A percentile compares a stretch with the other conserved stretches of the same genome.
phyloP scores from a whole-genome alignment of 1,139 yeast species.

The Geotrichum europaeum region DNA sequence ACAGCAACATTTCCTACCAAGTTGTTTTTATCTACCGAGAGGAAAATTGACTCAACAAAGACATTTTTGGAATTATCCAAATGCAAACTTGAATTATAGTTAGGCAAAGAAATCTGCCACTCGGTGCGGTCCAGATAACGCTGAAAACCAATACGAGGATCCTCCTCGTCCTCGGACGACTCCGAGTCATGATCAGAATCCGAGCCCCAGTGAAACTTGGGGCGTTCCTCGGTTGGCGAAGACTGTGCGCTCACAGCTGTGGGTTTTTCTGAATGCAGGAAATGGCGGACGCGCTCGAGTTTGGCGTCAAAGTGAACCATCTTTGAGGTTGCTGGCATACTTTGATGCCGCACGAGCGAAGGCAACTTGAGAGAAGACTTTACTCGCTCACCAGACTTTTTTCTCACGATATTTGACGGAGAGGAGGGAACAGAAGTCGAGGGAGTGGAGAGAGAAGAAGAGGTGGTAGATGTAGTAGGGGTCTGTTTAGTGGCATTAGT shows the following conservation, averaged over 20 bases:
- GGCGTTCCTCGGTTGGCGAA: conserved; percentile 39
- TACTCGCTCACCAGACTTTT: conserved; percentile 75
- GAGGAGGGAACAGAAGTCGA: conserved; percentile 1
- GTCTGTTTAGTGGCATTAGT: conserved; percentile 4
- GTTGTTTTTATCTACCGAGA: conserved; percentile 50
- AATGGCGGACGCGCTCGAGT: conserved; percentile 62
- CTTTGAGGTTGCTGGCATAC: conserved; percentile 72
- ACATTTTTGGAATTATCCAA: conserved; percentile 34
- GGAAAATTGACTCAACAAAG: conserved; percentile 58
- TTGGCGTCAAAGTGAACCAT: conserved; percentile 73
- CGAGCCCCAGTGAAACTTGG: conserved; percentile 31
- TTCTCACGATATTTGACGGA: conserved; percentile 45
- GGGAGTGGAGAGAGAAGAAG: background rate
- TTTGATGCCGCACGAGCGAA: conserved; percentile 46
- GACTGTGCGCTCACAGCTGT: conserved; percentile 66
- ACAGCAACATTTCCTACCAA: conserved; percentile 74
- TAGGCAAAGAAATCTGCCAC: conserved; percentile 50
- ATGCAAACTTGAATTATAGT: conserved; percentile 33
- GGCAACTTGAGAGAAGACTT: conserved; percentile 62
- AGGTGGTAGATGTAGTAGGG: background rate
- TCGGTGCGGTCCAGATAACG: conserved; percentile 25
- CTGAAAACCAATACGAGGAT: conserved; percentile 26
- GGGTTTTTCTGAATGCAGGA: conserved; percentile 66
- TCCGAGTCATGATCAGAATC: conserved; percentile 29
- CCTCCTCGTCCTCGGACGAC: conserved; percentile 27